Conservation (phyloP, 2,329 filamentous ascomycete genomes). For the Parastagonospora nodorum region DNA sequence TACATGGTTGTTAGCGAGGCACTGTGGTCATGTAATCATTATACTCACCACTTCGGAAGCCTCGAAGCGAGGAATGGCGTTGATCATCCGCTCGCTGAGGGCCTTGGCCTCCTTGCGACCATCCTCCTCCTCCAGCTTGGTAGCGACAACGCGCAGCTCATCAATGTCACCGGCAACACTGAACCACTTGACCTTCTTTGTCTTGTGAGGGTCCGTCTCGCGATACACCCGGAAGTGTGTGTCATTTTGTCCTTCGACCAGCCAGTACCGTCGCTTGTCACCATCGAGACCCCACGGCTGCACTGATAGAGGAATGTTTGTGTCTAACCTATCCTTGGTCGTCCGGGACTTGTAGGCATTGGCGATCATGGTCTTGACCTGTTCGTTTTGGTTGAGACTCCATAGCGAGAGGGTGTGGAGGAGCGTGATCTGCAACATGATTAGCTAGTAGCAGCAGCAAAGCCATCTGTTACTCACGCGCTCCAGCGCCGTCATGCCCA, state of each 20-base stretch:
- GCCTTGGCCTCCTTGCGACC: constrained; percentile 80
- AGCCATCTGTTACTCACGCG: constrained; percentile 63
- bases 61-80: constrained; percentile 87
- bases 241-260: constrained; percentile 92
- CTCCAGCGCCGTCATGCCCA: constrained; percentile 78
- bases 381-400: constrained; percentile 87
- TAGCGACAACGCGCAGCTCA: constrained; percentile 75
- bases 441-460: constrained; percentile 21
- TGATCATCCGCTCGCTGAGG: constrained; percentile 75
- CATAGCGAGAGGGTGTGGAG: constrained; percentile 84
- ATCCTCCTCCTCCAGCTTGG: constrained; percentile 77
- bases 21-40: background rate
- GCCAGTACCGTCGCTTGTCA: constrained; percentile 89
- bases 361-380: constrained; percentile 79
- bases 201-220: constrained; percentile 80
- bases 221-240: constrained; percentile 93
- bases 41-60: constrained; percentile 79
- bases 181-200: constrained; percentile 83
- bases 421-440: constrained; percentile 69
- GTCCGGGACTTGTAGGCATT: constrained; percentile 68
- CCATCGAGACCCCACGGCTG: constrained; percentile 90
- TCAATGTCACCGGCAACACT: constrained; percentile 90
- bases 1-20: constrained; percentile 45
- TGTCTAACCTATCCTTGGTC: constrained; percentile 80
- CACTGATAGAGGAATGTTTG: constrained; percentile 86